These are phyloP conservation scores for Papilionanthe hybrid DNA, from an alignment of 116 monocot genomes.

Conservation along the genomic window DNA sequence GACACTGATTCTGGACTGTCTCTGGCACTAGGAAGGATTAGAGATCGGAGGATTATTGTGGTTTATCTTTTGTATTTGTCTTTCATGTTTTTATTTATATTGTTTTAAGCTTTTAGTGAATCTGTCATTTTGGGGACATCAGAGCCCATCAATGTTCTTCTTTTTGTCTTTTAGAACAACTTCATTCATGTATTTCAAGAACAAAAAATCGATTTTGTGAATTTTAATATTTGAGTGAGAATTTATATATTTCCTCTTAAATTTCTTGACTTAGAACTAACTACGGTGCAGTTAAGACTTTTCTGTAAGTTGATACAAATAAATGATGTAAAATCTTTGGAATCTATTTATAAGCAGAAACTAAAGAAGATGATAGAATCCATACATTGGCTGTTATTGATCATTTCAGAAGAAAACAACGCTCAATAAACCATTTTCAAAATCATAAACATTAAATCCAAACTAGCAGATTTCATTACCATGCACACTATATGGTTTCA, in stretches of 20 bases:
- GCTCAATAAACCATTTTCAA: neutral
- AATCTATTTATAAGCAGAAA: neutral
- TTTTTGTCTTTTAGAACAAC: neutral
- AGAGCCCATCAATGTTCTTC: conserved; percentile 3
- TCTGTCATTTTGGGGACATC: conserved; percentile 1
- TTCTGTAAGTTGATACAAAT: neutral
- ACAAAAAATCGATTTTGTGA: too few relatives aligned
- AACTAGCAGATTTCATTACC: too few relatives aligned
- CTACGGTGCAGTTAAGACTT: too few relatives aligned
- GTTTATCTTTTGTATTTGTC: conserved; percentile 6
- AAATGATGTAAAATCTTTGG: neutral
- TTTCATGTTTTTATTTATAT: neutral
- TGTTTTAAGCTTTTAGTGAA: neutral
- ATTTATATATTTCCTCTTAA: too few relatives aligned
- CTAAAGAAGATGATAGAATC: too few relatives aligned
- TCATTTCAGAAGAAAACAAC: neutral
- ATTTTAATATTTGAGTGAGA: too few relatives aligned
- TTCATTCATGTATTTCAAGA: too few relatives aligned
- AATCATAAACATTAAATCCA: neutral
- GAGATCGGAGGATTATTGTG: conserved; percentile 27
- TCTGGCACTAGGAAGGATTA: neutral
- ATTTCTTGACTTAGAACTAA: too few relatives aligned
- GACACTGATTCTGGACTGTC: conserved; percentile 4
- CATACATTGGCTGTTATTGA: too few relatives aligned
- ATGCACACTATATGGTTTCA: too few relatives aligned